These are phyloP conservation scores for Diplodia intermedia DNA, from an alignment of 2,329 filamentous ascomycete genomes.

Conservation along the genomic window DNA sequence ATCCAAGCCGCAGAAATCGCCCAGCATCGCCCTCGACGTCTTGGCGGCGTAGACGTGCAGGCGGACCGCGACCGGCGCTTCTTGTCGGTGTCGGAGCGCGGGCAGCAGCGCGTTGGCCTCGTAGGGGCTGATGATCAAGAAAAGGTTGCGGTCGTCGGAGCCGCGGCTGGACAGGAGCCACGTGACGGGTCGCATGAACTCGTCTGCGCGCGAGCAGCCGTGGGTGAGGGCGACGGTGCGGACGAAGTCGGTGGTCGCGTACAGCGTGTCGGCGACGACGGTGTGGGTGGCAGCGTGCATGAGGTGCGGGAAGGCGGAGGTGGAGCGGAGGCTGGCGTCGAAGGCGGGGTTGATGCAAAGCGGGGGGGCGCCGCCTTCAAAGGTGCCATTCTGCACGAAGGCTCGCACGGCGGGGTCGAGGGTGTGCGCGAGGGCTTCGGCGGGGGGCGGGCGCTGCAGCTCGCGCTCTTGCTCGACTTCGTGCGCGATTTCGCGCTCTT, in stretches of 20 bases:
- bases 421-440: conserved; percentile 41
- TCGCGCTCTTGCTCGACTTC: conserved; percentile 63
- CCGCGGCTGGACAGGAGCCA: conserved; percentile 56
- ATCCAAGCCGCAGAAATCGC: not conserved
- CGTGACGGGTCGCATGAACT: conserved; percentile 55
- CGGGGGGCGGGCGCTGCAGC: conserved; percentile 53
- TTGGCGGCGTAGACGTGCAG: conserved; percentile 59
- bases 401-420: not conserved
- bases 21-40: not conserved
- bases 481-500: conserved; percentile 63
- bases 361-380: not conserved
- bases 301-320: not conserved
- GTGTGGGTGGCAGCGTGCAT: conserved; percentile 34
- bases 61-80: conserved; percentile 39
- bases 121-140: conserved; percentile 65
- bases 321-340: not conserved
- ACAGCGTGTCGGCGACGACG: conserved; percentile 46
- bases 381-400: not conserved
- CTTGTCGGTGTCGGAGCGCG: conserved; percentile 44
- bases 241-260: conserved; percentile 60
- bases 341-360: not conserved
- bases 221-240: conserved; percentile 50
- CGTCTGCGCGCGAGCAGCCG: not conserved
- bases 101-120: conserved; percentile 64
- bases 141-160: not conserved